Percentiles rank a stretch among this genome's conserved stretches.
phyloP scores from a whole-genome alignment of 331 rosid species.

The Arachis monticola region DNA sequence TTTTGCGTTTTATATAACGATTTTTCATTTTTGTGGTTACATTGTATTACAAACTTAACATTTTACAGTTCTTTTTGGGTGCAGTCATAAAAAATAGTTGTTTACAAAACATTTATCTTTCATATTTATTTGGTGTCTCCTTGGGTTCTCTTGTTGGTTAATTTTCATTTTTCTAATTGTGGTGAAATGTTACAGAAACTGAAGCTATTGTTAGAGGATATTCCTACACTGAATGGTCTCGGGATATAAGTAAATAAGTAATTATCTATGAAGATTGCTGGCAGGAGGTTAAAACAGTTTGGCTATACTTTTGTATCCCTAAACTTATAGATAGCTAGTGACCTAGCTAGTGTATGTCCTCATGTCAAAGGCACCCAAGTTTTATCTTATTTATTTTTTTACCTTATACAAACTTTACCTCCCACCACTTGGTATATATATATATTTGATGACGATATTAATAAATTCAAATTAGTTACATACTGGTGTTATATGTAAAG shows the following conservation, averaged over 20 bases:
- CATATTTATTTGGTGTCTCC: constrained; percentile 8
- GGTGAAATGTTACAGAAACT: constrained; percentile 60
- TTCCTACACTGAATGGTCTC: constrained; percentile 45
- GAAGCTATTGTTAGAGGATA: constrained; percentile 56
- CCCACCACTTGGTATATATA: too few relatives aligned
- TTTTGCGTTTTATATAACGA: not conserved
- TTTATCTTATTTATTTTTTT: not conserved
- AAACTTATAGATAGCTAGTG: constrained; percentile 30
- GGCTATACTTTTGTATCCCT: constrained; percentile 37
- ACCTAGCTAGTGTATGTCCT: constrained; percentile 30
- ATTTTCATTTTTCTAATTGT: constrained; percentile 19
- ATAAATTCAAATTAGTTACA: too few relatives aligned
- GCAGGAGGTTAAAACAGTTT: constrained; percentile 23
- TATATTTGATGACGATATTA: too few relatives aligned
- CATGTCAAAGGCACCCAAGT: constrained; percentile 17
- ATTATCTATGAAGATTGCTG: constrained; percentile 19
- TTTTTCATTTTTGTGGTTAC: too few relatives aligned
- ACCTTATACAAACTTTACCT: too few relatives aligned
- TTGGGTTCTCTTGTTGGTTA: not conserved
- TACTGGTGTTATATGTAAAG: too few relatives aligned
- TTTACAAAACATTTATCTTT: too few relatives aligned
- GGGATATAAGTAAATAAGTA: constrained; percentile 35
- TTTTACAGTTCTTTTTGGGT: too few relatives aligned
- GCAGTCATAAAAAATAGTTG: too few relatives aligned
- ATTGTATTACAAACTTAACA: too few relatives aligned